Evolutionary conservation across 202 grass and related monocot species (phyloP), one percentile per base, ranked within the genome.

Genomic region (Saccharum hybrid): DNA sequence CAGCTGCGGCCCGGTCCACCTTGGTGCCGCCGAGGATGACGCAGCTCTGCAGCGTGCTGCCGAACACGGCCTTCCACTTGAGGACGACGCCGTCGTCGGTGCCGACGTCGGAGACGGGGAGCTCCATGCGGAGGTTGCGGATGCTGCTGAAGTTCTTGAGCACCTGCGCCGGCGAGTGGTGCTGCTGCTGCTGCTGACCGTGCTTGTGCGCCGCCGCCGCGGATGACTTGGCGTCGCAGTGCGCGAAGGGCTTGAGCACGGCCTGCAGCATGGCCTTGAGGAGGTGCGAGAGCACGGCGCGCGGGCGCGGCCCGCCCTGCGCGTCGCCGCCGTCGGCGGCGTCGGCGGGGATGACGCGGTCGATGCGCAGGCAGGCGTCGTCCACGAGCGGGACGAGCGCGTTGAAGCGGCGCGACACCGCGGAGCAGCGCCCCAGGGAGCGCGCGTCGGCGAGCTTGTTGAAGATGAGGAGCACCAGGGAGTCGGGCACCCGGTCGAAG

Each of bases 21-120:
- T 36, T 90, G 66, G 92, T 98, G 61, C 96, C 96, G 5, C 89
- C 92, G 77, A 98, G 90, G 65, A 98, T 93, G 79, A 98, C 81
- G 68, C 96, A 98, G 88, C 83, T 95, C 80, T 98, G 96, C 21
- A 95, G 90, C 5, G 90, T 92, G 90, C 46, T 98, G 43, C 92
- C 96, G 71, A 98, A 98, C 23, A 93, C 96, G 26, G 95, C 96
- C 80, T 88, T 98, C 96, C 96, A 98, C 84, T 88, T 90, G 57
- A 98, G 85, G 6, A 98, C 57, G 26, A 92, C 83, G 7, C 92
- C 92, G 28, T 95, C 96, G 49, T 98, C 92, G 7, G 88, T 93
- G 84, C 89, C 95, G 16, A 95, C 90, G 67, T 95, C 95, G 70
- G 92, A 94, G 10, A 90, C 89, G 18, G 96, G 96, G 37, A 98